A percentile compares a stretch with the other conserved stretches of the same genome.
Conservation (phyloP, 2,329 filamentous ascomycete species). For the Fusarium devonianum region DNA sequence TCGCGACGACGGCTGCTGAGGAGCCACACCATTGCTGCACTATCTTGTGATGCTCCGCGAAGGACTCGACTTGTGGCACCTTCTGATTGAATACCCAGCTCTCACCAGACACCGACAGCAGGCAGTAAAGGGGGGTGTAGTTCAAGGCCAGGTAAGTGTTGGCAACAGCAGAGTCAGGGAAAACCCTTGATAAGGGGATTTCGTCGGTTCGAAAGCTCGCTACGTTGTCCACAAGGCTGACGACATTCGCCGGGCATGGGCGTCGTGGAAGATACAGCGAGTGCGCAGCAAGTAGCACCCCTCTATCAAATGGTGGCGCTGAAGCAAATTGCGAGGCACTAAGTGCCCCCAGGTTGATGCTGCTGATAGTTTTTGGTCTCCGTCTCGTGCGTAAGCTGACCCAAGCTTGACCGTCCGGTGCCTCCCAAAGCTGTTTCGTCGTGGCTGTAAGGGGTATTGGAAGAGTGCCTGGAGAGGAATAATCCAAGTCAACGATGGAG, state of each 20-base stretch:
- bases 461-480: constrained; percentile 45
- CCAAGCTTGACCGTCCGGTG: constrained; percentile 56
- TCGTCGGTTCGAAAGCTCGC: constrained; percentile 35
- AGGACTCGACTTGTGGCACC: constrained; percentile 53
- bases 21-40: constrained; percentile 57
- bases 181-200: constrained; percentile 50
- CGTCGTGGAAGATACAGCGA: constrained; percentile 50
- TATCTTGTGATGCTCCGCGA: constrained; percentile 55
- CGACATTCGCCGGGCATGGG: constrained; percentile 38
- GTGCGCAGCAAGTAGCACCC: constrained; percentile 51
- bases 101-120: constrained; percentile 65
- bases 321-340: constrained; percentile 47
- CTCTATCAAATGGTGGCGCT: constrained; percentile 50
- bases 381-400: constrained; percentile 43
- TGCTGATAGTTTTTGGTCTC: constrained; percentile 37
- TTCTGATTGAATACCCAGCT: constrained; percentile 66
- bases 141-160: constrained; percentile 65
- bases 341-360: constrained; percentile 45
- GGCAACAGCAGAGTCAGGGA: constrained; percentile 54
- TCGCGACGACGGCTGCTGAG: constrained; percentile 54
- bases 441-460: constrained; percentile 56
- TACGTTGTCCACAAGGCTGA: constrained; percentile 37
- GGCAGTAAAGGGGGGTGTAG: constrained; percentile 64
- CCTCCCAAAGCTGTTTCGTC: constrained; percentile 58
- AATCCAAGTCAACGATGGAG: constrained; percentile 47